Base-by-base conservation (phyloP, 2,329 filamentous ascomycete genomes). In the Botrytis sinoallii region DNA sequence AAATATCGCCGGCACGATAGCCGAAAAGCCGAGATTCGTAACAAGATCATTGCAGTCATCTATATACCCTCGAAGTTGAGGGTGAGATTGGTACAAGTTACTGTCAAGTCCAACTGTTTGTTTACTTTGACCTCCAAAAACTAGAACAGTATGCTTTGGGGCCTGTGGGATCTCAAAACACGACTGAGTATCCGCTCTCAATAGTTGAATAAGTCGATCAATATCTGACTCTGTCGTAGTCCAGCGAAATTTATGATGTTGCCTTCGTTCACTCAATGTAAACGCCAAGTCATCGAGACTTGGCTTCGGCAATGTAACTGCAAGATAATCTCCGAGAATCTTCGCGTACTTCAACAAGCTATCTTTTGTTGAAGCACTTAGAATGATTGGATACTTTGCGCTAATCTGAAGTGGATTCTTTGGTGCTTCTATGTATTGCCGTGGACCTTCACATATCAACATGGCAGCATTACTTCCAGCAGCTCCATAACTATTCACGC, bases 81-180 rank as follows among this genome's bases (percentile, higher is more conserved):
- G 12, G 3, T 64, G 60, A 9, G 59, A 57, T 29, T 75, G 46
- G 32, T 69, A 74, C 2, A 74, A 25, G 20, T 64, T n/a, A 7
- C 65, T 42, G 29, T 67, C 52, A 29, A 78, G 71, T 12, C 73
- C 73, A 44, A 78, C 66, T 59, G 22, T 48, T 6, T 59, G 55
- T 7, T 38, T 63, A 14, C 48, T 69, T 42, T 77, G 76, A 25
- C 76, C 76, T 18, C 72, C 73, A 55, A 84, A 84, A 71, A 80
- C 81, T 0, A 85, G 72, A 0, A 85, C 74, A 1, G 83, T 80
- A 0, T 82, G 80, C 22, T 77, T 77, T 25, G 32, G 64, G 22
- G 1, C n/a, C n/a, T 69, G 14, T 25, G 63, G 42, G n/a, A 22
- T 65, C 16, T 65, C 63, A 22, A 25, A 65, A 40, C 20, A 40